Base-by-base conservation (phyloP, 2,329 filamentous ascomycete species). In the Fusarium sp. region DNA sequence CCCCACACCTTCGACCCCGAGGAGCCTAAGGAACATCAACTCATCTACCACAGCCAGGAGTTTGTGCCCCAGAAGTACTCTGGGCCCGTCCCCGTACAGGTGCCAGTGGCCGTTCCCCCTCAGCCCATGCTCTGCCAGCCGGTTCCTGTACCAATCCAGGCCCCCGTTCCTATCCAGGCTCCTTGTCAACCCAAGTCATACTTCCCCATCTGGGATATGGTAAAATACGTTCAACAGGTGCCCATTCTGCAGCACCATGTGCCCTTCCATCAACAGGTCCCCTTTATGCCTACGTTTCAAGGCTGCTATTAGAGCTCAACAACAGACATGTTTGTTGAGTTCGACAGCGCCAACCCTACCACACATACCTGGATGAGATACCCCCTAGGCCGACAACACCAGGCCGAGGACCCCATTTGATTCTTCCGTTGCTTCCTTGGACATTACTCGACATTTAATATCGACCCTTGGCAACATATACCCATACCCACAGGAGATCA, bases 211-310 rank as follows among this genome's bases (percentile, higher is more conserved):
- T 87, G 85, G 85, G 86, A 87, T 64, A 78, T 87, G 75, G 81
- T 87, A 60, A 84, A 85, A 78, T 86, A 87, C 76, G 83, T 84
- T 65, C 85, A 85, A 75, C 84, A 85, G 63, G 78, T 81, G 53
- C 83, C 84, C 27, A 81, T 82, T 51, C 79, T 86, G 40, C 85
- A 86, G 67, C 82, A 86, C 60, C 82, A 85, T 62, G 79, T 84
- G 51, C 82, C 84, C 27, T 87, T 88, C 61, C 86, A 87, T 64
- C 84, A 85, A 47, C 86, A 86, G 77, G 82, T 87, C 62, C 82
- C 85, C 36, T 79, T 88, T 55, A 83, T 88, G 72, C 79, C 82
- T 52, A 82, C 86, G 63, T 82, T 87, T 60, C 86, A 85, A 76
- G 84, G 85, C 62, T 88, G 86, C 78, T 88, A 85, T 44, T 81